Percentiles rank a stretch among this genome's conserved stretches.
Evolutionary conservation across 805 yeast genomes (phyloP).

Genomic region (Lachancea waltii): DNA sequence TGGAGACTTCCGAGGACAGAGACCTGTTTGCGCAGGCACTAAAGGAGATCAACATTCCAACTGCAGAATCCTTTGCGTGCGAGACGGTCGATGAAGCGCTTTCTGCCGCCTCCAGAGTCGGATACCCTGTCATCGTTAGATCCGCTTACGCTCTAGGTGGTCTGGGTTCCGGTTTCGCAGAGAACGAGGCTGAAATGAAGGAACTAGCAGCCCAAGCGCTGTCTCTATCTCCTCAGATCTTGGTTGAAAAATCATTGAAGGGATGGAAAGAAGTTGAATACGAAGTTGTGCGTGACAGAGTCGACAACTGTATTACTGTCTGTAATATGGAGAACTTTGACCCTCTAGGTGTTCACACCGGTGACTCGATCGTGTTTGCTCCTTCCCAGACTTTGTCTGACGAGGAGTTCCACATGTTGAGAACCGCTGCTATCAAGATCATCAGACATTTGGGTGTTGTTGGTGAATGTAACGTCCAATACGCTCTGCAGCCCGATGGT

Average conservation of each 20-base stretch:
- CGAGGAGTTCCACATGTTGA: conserved; percentile 95
- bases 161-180: conserved; percentile 94
- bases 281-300: conserved; percentile 95
- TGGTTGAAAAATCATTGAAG: conserved; percentile 93
- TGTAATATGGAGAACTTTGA: conserved; percentile 99
- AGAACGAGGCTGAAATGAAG: conserved; percentile 71
- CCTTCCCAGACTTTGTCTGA: conserved; percentile 97
- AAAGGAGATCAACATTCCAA: conserved; percentile 91
- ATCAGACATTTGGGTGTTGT: conserved; percentile 97
- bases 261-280: conserved; percentile 99
- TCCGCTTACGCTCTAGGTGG: conserved; percentile 98
- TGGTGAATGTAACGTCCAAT: conserved; percentile 98
- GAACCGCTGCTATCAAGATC: conserved; percentile 95
- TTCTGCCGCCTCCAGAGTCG: conserved; percentile 78
- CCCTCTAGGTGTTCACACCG: conserved; percentile 97
- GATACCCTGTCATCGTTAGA: conserved; percentile 95
- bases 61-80: conserved; percentile 95
- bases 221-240: conserved; percentile 86
- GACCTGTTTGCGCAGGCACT: conserved; percentile 92
- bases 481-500: conserved; percentile 93
- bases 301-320: conserved; percentile 95
- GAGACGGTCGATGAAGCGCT: conserved; percentile 89
- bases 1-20: conserved; percentile 96
- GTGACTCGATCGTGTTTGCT: conserved; percentile 98
- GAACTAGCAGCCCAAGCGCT: conserved; percentile 86